Evolutionary conservation across 768 basidiomycete species (phyloP), one percentile per base, ranked within the genome.

Genomic region (Rhodotorula kratochvilovae): DNA sequence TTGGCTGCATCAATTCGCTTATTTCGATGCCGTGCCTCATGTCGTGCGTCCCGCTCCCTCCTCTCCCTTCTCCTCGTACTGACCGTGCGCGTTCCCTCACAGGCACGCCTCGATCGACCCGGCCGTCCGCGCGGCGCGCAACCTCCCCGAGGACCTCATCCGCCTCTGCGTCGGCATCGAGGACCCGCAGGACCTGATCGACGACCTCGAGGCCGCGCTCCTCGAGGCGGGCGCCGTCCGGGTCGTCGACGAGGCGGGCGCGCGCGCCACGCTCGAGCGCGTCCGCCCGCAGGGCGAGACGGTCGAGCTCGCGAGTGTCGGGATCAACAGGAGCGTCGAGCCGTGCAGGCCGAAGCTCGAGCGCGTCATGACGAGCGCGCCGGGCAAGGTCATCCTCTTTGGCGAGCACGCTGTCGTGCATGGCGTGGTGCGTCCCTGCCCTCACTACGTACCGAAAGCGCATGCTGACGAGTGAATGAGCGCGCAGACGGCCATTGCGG

Each of bases 11-110:
- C 71, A 99, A 99, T 83, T 92, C 91, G 78, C 80, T 99, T 80
- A 98, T 98, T 82, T 92, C 90, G 74, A 97, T 99, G 95, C 96
- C 96, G 48, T 98, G 96, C 80, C 87, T 92, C 77, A 98, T 99
- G 96, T 96, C 93, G 95, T 98, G 81, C 83, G 94, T 90, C 51
- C 0, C 23, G 29, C 39, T 27, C 42, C 27, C n/a, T 67, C 35
- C 10, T 21, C 16, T 43, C n/a, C 8, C 12, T 12, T 39, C 12
- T 48, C 61, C 29, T 11, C 23, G 16, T 39, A n/a, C 39, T 36
- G 21, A 56, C 48, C 17, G 39, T 25, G 54, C 13, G 21, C 19
- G 19, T 39, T 25, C 23, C 1, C 2, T 25, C 17, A 21, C 75
- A 95, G 95, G 27, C 96, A 99, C 80, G 93, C 96, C 33, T 98